Evolutionary conservation across 169 alveolate species (phyloP).

Genomic region (Plasmodium vivax): DNA sequence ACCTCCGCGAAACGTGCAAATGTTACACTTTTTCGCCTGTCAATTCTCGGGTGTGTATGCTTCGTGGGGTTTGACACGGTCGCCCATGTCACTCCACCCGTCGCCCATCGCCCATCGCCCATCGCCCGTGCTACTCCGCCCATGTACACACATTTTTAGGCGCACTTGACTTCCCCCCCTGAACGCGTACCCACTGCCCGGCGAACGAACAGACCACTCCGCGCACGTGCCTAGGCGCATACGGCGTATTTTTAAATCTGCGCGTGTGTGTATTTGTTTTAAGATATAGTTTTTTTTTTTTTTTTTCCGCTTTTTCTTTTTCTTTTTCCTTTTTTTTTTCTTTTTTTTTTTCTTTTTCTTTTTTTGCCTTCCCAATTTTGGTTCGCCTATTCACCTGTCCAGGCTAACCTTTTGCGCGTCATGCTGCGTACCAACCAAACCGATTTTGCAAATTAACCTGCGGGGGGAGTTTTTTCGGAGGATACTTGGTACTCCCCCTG

Average conservation of each 20-base stretch:
- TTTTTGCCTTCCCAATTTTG: neutral
- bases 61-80: neutral
- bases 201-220: neutral
- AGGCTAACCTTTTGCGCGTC: neutral
- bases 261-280: neutral
- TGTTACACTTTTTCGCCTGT: neutral
- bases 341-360: neutral
- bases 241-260: neutral
- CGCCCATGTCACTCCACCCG: neutral
- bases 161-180: neutral
- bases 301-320: neutral
- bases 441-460: neutral
- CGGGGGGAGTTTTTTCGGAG: neutral
- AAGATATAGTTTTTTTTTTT: neutral
- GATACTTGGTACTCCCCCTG: neutral
- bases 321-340: neutral
- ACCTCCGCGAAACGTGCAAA: neutral
- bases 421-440: neutral
- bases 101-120: neutral
- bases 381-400: neutral
- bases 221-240: neutral
- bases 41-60: neutral
- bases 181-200: neutral
- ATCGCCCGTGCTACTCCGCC: neutral
- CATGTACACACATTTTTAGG: neutral